Evolutionary conservation across 2,329 filamentous ascomycete genomes (phyloP), one percentile per base, ranked within the genome.

Genomic region (Cladosporium sp.): DNA sequence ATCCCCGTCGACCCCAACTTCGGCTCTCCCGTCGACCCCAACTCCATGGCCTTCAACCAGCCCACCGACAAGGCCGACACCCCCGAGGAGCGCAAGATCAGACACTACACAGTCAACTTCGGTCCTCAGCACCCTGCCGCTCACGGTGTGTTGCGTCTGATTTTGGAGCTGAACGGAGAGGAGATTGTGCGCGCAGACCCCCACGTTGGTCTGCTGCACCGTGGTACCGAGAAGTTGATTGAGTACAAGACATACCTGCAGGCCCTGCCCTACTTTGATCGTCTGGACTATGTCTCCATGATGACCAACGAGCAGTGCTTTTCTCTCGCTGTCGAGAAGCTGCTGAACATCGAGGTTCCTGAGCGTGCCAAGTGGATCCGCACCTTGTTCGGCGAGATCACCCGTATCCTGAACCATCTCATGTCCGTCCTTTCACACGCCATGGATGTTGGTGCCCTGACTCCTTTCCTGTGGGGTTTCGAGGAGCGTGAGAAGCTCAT

Each of bases 261-360:
- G 78, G 93, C 93, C 51, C 78, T 98, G 67, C 93, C 93, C 50
- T 98, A 98, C 78, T 98, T 98, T 69, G 93, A 98, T 75, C 89
- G 93, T 62, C 79, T 98, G 70, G 93, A 98, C 74, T 98, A 98
- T 72, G 91, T 96, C 62, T 96, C 90, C 65, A 98, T 98, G 94
- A 98, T 98, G 93, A 98, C 93, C 65, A 98, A 98, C 73, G 93
- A 98, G 79, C 93, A 98, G 75, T 95, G 90, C 68, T 98, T 89
- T 73, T 83, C 90, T 32, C 80, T 98, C 59, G 93, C 90, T 16
- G 92, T 97, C 50, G 93, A 98, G 80, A 98, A 98, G 79, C 80
- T 98, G 54, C 78, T 98, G 64, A 98, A 98, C 72, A 78, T 98
- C 58, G 94, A 98, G 69, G 88, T 98, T 57, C 93, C 93, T 19